Conservation (phyloP, 2,329 filamentous ascomycete genomes). For the Niveomyces coronatus region DNA sequence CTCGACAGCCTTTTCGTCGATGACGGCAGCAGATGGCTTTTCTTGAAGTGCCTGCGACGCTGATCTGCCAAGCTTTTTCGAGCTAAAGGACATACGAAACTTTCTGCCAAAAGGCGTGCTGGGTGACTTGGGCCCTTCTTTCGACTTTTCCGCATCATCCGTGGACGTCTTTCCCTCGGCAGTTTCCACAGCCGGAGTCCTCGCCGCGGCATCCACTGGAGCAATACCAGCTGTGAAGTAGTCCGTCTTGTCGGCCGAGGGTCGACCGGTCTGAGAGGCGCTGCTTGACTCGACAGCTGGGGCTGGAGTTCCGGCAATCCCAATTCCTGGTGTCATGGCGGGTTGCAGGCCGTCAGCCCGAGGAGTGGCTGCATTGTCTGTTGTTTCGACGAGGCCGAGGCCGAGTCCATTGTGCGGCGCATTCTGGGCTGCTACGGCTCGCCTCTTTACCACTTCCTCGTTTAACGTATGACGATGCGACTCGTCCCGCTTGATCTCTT, state of each 20-base stretch:
- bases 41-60: slow-evolving; percentile 48
- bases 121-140: slow-evolving; percentile 44
- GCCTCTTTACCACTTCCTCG: slow-evolving; percentile 48
- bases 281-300: slow-evolving; percentile 32
- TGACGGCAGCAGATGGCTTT: slow-evolving; percentile 50
- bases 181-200: slow-evolving; percentile 28
- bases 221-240: slow-evolving; percentile 63
- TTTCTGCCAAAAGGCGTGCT: slow-evolving; percentile 71
- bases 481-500: slow-evolving; percentile 78
- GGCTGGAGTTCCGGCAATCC: slow-evolving; percentile 65
- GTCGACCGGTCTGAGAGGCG: slow-evolving; percentile 44
- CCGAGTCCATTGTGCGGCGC: slow-evolving; percentile 50
- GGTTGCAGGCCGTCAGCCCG: slow-evolving; percentile 55
- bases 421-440: slow-evolving; percentile 42
- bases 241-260: slow-evolving; percentile 58
- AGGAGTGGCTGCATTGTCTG: slow-evolving; percentile 39
- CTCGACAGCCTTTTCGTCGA: slow-evolving; percentile 68
- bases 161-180: slow-evolving; percentile 39
- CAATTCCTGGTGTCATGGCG: slow-evolving; percentile 63
- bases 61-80: slow-evolving; percentile 72
- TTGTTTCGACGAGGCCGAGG: slow-evolving; percentile 13
- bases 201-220: slow-evolving; percentile 33
- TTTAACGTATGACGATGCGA: slow-evolving; percentile 59
- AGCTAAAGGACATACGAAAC: slow-evolving; percentile 72
- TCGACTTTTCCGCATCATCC: slow-evolving; percentile 36